Base-by-base conservation (phyloP, 495 filamentous ascomycete species). In the Penicillium salamii region DNA sequence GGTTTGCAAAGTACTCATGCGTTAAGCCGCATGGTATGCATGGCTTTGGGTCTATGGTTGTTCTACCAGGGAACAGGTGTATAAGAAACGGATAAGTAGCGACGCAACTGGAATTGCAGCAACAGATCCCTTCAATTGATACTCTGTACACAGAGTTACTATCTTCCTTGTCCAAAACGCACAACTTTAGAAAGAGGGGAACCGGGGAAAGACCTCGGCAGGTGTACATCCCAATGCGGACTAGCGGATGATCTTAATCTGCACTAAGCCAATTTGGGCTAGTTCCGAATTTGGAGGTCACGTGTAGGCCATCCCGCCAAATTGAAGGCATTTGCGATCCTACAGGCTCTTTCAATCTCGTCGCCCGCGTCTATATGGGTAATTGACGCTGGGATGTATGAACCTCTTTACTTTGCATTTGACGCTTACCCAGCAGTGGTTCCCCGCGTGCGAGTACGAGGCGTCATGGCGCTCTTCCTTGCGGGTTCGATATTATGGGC, bases 401-500 rank as follows among this genome's bases (percentile, higher is more conserved):
- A 77, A 68, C 70, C 70, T 54, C 60, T 77, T 38, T 69, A 69
- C 58, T 54, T 72, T 49, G 61, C 72, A 34, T 74, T 75, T 58
- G 72, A 75, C 62, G 68, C 67, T 58, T 77, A 76, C 64, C 72
- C 69, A 52, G 68, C 61, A 54, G 69, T 71, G 54, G 63, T 75
- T 35, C 74, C 74, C 36, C 74, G 70, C 57, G 71, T 75, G 38
- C 69, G 72, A 67, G 73, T 74, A 29, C 65, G 71, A 71, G 72
- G 72, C 53, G 69, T 72, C 58, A 77, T 79, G 70, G 68, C 74
- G 57, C 65, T 78, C 49, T 72, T 78, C 47, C 67, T 78, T 36
- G 74, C 74, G 13, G 70, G 66, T 53, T 67, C 74, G 34, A 77
- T 79, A 46, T 58, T 76, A 38, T 74, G 71, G 67, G 76, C 77